Base-by-base conservation (phyloP, 2,329 filamentous ascomycete species). In the Aaosphaeria arxii region DNA sequence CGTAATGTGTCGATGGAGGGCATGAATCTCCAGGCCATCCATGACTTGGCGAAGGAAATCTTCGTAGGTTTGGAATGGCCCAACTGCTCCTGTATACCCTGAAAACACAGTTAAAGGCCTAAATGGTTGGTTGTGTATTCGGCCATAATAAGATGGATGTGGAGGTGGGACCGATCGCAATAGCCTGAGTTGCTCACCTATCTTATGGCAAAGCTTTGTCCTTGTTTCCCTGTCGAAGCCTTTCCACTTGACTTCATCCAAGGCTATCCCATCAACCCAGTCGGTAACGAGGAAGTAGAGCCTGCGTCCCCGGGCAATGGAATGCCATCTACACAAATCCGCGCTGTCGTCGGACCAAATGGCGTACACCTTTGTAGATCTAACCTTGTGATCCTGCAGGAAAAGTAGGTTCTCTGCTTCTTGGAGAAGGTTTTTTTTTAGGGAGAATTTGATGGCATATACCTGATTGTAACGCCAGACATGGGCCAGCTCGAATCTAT, bases 351-450 rank as follows among this genome's bases (percentile, higher is more conserved):
- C 30, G 17, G n/a, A n/a, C 7, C 30, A 11, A 44, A 44, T 36
- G 30, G 30, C 30, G 4, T 11, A 44, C 11, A 44, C 30, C 24
- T 44, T 44, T 7, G 43, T 30, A 3, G 32, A 17, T 28, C 32
- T 44, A 38, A 44, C 31, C 11, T 11, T 31, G n/a, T 44, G 43
- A 11, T 44, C 31, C 5, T 38, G 32, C 2, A 44, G 43, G 24
- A 44, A 44, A 7, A 35, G 2, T 2, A 44, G 30, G 28, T 44
- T 44, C 32, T 44, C 30, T 17, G 43, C 43, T 44, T 44, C 39
- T 24, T 11, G 39, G 24, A 41, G 17, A 9, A 41, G 24, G 11
- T n/a, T 3, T 4, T 9, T 11, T 4, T 4, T 36, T 36, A 3
- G 2, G 17, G 11, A 11, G 39, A 41, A 41, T 4, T 41, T 41